phyloP scores from a whole-genome alignment of 352 stramenopile genomes.

The Pilasporangium apinafurcum region DNA sequence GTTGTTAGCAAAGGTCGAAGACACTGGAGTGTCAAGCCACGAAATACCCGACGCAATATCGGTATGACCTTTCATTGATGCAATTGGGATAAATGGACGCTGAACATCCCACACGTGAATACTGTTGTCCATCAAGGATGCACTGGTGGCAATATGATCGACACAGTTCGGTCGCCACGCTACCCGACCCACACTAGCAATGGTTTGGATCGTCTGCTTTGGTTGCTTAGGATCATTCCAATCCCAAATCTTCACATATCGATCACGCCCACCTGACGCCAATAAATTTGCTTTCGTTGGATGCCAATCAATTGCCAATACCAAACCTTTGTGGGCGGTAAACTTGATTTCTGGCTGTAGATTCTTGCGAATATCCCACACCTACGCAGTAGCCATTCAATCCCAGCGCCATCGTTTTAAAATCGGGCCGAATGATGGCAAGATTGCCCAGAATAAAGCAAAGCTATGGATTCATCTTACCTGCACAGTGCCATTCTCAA shows the following conservation, averaged over 20 bases:
- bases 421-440: too few species aligned
- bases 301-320: constrained; percentile 83
- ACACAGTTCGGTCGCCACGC: constrained; percentile 70
- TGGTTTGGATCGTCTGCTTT: constrained; percentile 81
- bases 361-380: constrained; percentile 86
- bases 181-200: constrained; percentile 78
- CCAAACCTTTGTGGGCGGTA: constrained; percentile 80
- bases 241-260: constrained; percentile 87
- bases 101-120: constrained; percentile 86
- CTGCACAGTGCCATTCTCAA: constrained; percentile 84
- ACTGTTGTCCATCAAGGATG: constrained; percentile 81
- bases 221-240: constrained; percentile 63
- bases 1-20: constrained; percentile 14
- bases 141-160: constrained; percentile 82
- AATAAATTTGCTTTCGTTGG: constrained; percentile 55
- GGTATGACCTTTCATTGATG: constrained; percentile 79
- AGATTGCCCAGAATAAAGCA: neutral
- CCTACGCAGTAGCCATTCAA: too few species aligned
- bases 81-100: constrained; percentile 76
- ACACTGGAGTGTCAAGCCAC: constrained; percentile 78
- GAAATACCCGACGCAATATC: constrained; percentile 80
- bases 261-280: constrained; percentile 76
- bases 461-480: constrained; percentile 5
- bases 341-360: constrained; percentile 79
- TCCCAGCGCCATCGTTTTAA: too few species aligned